phyloP scores from a whole-genome alignment of 441 rosid species.

The Gossypium lobatum region DNA sequence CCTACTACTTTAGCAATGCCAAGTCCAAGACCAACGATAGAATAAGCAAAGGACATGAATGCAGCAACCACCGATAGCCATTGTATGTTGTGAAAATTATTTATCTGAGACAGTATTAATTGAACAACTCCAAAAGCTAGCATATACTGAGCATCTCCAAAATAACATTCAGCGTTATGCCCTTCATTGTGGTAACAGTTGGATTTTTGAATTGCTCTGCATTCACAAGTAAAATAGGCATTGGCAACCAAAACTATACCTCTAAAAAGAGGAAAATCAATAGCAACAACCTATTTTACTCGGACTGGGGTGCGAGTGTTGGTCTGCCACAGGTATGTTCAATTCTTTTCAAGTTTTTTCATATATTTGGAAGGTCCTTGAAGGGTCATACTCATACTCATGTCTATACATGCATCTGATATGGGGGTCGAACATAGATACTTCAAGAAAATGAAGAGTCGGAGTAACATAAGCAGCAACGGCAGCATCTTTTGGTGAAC shows the following conservation, averaged over 20 bases:
- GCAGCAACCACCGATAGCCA: slow-evolving; percentile 60
- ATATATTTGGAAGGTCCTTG: not conserved
- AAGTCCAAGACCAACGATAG: slow-evolving; percentile 51
- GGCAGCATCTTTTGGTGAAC: not conserved
- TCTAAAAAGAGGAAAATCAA: not conserved
- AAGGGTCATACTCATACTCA: not conserved
- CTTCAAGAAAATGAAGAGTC: not conserved
- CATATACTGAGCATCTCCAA: slow-evolving; percentile 32
- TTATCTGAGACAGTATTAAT: slow-evolving; percentile 44
- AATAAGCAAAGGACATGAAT: slow-evolving; percentile 54
- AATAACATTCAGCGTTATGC: slow-evolving; percentile 34
- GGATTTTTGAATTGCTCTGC: slow-evolving; percentile 53
- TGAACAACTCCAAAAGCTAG: slow-evolving; percentile 43
- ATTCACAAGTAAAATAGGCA: slow-evolving; percentile 2
- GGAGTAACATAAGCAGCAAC: not conserved
- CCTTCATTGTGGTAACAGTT: slow-evolving; percentile 52
- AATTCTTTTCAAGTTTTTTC: not conserved
- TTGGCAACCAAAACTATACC: slow-evolving; percentile 1
- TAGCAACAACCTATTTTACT: not conserved
- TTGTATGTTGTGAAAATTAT: slow-evolving; percentile 46
- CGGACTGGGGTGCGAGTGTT: not conserved
- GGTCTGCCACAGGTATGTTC: not conserved
- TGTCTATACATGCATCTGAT: not conserved
- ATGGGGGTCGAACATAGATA: not conserved
- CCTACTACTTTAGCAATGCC: slow-evolving; percentile 50